phyloP scores from a whole-genome alignment of 495 filamentous ascomycete species.

The Penicillium herquei region DNA sequence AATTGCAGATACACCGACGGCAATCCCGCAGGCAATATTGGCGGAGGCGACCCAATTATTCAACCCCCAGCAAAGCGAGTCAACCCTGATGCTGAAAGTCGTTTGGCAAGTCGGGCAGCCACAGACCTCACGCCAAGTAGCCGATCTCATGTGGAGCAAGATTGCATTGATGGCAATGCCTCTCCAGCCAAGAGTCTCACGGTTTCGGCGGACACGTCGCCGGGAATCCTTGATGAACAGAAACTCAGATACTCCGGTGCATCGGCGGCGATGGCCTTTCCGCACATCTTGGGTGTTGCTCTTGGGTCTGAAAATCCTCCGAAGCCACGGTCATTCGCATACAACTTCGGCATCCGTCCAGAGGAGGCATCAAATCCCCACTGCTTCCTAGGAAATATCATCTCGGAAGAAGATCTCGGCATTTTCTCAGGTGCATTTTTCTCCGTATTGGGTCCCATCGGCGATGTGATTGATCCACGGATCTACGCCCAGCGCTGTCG shows the following conservation, averaged over 20 bases:
- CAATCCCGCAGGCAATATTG: not conserved
- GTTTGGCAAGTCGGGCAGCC: not conserved
- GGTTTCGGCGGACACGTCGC: conserved; percentile 7
- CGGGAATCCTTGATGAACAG: conserved; percentile 33
- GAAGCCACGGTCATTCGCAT: conserved; percentile 26
- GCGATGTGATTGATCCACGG: conserved; percentile 24
- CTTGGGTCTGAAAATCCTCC: conserved; percentile 30
- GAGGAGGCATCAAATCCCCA: conserved; percentile 27
- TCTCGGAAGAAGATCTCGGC: conserved; percentile 25
- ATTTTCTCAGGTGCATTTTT: conserved; percentile 24
- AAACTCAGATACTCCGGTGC: conserved; percentile 25
- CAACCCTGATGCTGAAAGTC: not conserved
- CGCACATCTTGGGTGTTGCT: conserved; percentile 29
- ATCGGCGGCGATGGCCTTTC: conserved; percentile 21
- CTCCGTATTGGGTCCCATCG: conserved; percentile 21
- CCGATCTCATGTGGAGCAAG: not conserved
- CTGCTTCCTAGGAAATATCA: conserved; percentile 23
- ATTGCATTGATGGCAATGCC: conserved; percentile 1
- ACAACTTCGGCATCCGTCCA: conserved; percentile 35
- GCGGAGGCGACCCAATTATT: not conserved
- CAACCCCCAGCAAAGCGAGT: not conserved
- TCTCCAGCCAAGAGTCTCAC: conserved; percentile 20
- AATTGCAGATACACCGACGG: conserved; percentile 28
- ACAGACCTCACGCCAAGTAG: not conserved
- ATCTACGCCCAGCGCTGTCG: conserved; percentile 32